Conservation (phyloP, 73 alveolate genomes). For the Symbiodinium pilosum region DNA sequence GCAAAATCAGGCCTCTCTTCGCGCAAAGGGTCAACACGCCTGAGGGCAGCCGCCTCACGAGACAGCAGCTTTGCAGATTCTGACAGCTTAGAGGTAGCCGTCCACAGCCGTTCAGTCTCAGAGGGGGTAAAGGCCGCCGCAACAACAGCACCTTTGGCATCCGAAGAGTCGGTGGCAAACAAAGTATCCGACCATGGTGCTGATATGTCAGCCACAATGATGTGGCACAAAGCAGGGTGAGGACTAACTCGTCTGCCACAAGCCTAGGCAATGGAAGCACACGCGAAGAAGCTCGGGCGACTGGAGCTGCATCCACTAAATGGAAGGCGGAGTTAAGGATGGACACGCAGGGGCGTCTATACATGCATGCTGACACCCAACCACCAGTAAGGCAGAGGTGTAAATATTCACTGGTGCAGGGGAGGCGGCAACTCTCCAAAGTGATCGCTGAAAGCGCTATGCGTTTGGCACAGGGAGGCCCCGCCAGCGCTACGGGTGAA, state of each 20-base stretch:
- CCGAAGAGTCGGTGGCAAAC: neutral
- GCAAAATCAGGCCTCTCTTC: neutral
- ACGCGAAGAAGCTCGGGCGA: neutral
- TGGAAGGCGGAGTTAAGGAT: neutral
- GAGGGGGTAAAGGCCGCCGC: neutral
- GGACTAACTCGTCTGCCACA: neutral
- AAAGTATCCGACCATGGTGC: neutral
- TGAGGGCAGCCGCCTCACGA: neutral
- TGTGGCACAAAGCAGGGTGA: neutral
- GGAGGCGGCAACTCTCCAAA: neutral
- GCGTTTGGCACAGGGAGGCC: neutral
- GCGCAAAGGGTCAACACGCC: neutral
- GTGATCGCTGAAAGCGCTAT: neutral
- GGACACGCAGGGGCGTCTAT: neutral
- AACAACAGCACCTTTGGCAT: neutral
- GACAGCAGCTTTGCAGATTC: neutral
- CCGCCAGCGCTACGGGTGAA: neutral
- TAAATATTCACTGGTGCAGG: neutral
- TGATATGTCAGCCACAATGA: neutral
- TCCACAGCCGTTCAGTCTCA: neutral
- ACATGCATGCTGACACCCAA: neutral
- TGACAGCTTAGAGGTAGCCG: neutral
- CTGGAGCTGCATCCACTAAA: neutral
- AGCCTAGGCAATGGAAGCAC: neutral
- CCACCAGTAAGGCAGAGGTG: neutral